Base-by-base conservation (phyloP, 257 asterid genomes). In the Plantago ovata region DNA sequence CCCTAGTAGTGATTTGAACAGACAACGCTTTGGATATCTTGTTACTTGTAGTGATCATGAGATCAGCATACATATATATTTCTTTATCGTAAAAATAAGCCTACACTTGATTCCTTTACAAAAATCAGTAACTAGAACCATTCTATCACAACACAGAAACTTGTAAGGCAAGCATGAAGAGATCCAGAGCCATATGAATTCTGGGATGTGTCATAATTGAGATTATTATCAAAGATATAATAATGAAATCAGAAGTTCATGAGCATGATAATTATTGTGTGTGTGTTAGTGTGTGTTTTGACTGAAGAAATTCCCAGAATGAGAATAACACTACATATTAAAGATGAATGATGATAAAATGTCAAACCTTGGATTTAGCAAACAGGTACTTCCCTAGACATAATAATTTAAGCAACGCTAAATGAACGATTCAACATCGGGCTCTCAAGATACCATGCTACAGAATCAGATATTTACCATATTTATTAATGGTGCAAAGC, bases 341-440 rank as follows among this genome's bases (percentile, higher is more conserved):
- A 60, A 41, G 52, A 61, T 60, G 42, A n/a, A n/a, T n/a, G 28
- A 50, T 44, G 23, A 53, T 8, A 33, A 12, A 63, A 56, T 54
- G 61, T 62, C 81, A 53, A 65, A 93, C 99, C 96, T 89, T 87
- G 62, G 97, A 84, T 68, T 75, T 93, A 52, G 86, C 56, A 8
- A 3, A 28, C 36, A 6, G 7, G 3, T 28, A 28, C 4, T 28
- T 3, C 36, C 36, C 36, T 28, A n/a, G n/a, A 28, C 7, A 8
- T 28, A 28, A 28, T 28, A 28, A 4, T 28, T 28, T 48, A 16
- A 15, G 53, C 53, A 47, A 0, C 2, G 14, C 8, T 24, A 15
- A 18, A 48, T 7, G 10, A 19, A 48, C 1, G 36, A 7, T 10
- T 28, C 53, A 48, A 16, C 32, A 0, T 20, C 8, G 18, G 18